A percentile compares a stretch with the other conserved stretches of the same genome.
phyloP scores from a whole-genome alignment of 805 yeast genomes.

The Nadsonia fulvescens region DNA sequence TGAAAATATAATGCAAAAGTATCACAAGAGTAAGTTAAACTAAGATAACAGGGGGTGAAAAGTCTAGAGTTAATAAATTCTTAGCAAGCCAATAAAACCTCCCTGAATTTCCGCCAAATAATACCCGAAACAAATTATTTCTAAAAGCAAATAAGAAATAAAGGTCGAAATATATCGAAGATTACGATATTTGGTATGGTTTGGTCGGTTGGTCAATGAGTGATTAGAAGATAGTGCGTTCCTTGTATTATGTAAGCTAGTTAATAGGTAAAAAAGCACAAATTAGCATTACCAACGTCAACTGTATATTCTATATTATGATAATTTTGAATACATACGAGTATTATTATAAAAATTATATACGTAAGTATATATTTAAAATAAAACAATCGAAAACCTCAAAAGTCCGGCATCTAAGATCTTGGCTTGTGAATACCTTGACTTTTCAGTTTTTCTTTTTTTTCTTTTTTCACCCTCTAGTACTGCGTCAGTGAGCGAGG shows the following conservation, averaged over 20 bases:
- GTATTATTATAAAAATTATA: conserved; percentile 1
- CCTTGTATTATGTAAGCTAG: too few relatives aligned
- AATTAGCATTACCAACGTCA: not conserved
- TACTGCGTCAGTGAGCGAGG: not conserved
- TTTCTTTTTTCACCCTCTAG: not conserved
- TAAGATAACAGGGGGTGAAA: too few relatives aligned
- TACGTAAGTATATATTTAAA: conserved; percentile 1
- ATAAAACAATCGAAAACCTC: conserved; percentile 1
- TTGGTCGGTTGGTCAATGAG: too few relatives aligned
- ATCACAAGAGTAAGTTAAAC: too few relatives aligned
- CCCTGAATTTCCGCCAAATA: too few relatives aligned
- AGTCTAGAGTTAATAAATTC: too few relatives aligned
- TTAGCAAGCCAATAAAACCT: too few relatives aligned
- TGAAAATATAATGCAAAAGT: conserved; percentile 2
- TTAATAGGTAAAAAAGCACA: not conserved
- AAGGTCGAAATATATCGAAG: too few relatives aligned
- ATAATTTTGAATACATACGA: conserved; percentile 1
- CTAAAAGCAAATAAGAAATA: too few relatives aligned
- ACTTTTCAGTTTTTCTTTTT: conserved; percentile 1
- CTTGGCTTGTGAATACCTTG: not conserved
- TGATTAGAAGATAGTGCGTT: too few relatives aligned
- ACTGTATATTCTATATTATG: not conserved
- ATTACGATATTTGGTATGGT: too few relatives aligned
- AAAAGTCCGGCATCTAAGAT: not conserved
- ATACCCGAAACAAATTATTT: too few relatives aligned